Evolutionary conservation across 2,329 filamentous ascomycete genomes (phyloP), one percentile per base, ranked within the genome.

Genomic region (Beauveria scarabaeidicola): DNA sequence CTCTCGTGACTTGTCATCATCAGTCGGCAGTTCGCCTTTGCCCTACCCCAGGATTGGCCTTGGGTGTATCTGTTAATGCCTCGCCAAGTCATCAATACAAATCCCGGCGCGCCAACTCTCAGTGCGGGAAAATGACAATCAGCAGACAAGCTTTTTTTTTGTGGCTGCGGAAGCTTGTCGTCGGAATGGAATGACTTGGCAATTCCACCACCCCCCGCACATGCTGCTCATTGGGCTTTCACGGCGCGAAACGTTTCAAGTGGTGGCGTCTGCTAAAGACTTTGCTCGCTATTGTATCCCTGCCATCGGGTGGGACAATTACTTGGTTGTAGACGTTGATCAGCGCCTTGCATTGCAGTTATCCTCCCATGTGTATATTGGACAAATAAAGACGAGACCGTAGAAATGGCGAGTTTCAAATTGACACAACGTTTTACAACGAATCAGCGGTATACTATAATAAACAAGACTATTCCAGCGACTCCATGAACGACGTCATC

Each of bases 81-180:
- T 50, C 54, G 21, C 52, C 43, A 47, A 47, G 52, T 55, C 19
- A 27, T n/a, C n/a, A n/a, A n/a, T 17, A 36, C 2, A 19, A 15
- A 36, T 23, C 25, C 15, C 13, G 17, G 17, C 19, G 52, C 9
- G 43, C 27, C 9, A 29, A 27, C 6, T 41, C 4, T 13, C 32
- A 41, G 25, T 7, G 25, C 19, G 19, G n/a, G 13, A 15, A 15
- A 38, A 38, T 25, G 27, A 25, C 19, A 13, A 58, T 58, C 55
- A 41, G 23, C 36, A 36, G 38, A 58, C 46, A 58, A 58, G 55
- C 55, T 58, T 58, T 53, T 47, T 48, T 58, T 50, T n/a, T 7
- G 55, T 51, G 55, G 55, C 55, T 58, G 55, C 46, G n/a, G 21
- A 2, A 17, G 13, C 52, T 32, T 19, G 38, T 44, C 17, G 1